Percentiles rank a stretch among this genome's conserved stretches.
Evolutionary conservation across 257 asterid genomes (phyloP).

Genomic region (Solanum sitiens): DNA sequence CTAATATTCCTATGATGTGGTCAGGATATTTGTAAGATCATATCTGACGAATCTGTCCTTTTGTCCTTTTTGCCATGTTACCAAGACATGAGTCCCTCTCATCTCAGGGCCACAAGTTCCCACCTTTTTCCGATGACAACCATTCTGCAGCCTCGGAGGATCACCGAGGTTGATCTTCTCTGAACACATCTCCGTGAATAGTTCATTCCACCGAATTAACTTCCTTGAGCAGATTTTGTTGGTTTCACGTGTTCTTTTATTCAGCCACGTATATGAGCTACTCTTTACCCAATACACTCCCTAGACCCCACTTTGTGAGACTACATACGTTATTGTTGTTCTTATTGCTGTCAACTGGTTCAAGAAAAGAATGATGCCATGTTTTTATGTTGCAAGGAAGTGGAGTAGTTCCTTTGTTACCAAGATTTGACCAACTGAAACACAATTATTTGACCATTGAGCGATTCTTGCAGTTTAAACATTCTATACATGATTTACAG

Average conservation of each 20-base stretch:
- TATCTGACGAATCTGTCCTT: background rate
- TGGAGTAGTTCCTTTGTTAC: background rate
- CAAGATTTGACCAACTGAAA: background rate
- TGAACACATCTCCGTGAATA: background rate
- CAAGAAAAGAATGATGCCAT: background rate
- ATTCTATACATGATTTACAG: background rate
- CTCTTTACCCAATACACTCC: background rate
- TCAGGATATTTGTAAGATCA: background rate
- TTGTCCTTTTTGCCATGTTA: background rate
- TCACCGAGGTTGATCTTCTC: background rate
- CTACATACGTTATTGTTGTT: background rate
- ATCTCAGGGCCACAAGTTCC: background rate
- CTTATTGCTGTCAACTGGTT: background rate
- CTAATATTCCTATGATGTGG: background rate
- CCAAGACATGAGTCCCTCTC: background rate
- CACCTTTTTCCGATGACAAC: background rate
- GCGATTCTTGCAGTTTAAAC: background rate
- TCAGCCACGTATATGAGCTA: accelerated
- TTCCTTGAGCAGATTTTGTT: background rate
- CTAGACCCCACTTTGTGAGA: background rate
- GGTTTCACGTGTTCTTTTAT: background rate
- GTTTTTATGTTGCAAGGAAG: background rate
- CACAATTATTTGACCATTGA: background rate
- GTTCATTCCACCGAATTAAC: background rate
- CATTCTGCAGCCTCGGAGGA: background rate